phyloP scores from a whole-genome alignment of 352 stramenopile species.

The Peronosclerospora sorghi region DNA sequence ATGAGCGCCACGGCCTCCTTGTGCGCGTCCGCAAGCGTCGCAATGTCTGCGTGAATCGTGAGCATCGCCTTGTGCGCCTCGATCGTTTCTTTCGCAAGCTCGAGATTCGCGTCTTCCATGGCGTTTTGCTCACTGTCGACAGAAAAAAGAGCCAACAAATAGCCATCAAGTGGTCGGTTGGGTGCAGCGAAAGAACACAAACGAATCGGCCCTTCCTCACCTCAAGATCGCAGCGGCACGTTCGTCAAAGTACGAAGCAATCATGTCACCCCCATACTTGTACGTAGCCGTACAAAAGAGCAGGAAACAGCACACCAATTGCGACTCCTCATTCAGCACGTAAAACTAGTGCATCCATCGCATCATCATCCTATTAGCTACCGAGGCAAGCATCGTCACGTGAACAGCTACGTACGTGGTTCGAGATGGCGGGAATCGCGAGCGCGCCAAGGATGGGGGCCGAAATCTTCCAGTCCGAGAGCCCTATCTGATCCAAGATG shows the following conservation, averaged over 20 bases:
- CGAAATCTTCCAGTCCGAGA: conserved; percentile 83
- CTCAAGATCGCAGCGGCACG: conserved; percentile 60
- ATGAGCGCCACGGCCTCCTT: conserved; percentile 73
- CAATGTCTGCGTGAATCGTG: conserved; percentile 81
- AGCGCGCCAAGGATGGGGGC: conserved; percentile 57
- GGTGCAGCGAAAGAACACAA: neutral
- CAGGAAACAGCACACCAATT: conserved; percentile 77
- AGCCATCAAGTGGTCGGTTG: neutral
- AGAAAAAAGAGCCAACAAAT: conserved; percentile 1
- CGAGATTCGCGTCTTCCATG: conserved; percentile 76
- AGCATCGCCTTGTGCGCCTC: conserved; percentile 74
- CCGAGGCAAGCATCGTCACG: neutral
- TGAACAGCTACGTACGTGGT: conserved; percentile 37
- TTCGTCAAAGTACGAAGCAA: conserved; percentile 80
- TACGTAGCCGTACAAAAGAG: conserved; percentile 78
- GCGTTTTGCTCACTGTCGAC: conserved; percentile 64
- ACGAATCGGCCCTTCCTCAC: conserved; percentile 17
- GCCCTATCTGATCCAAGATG: conserved; percentile 47
- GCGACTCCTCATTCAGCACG: conserved; percentile 79
- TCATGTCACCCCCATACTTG: conserved; percentile 77
- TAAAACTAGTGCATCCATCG: conserved; percentile 38
- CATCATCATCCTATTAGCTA: conserved; percentile 1
- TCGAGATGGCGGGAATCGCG: conserved; percentile 66
- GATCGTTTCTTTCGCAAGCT: conserved; percentile 73
- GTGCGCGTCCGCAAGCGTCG: conserved; percentile 60